These are phyloP conservation scores for Penicillium sp. DNA, from an alignment of 2,329 filamentous ascomycete species.

Conservation along the genomic window DNA sequence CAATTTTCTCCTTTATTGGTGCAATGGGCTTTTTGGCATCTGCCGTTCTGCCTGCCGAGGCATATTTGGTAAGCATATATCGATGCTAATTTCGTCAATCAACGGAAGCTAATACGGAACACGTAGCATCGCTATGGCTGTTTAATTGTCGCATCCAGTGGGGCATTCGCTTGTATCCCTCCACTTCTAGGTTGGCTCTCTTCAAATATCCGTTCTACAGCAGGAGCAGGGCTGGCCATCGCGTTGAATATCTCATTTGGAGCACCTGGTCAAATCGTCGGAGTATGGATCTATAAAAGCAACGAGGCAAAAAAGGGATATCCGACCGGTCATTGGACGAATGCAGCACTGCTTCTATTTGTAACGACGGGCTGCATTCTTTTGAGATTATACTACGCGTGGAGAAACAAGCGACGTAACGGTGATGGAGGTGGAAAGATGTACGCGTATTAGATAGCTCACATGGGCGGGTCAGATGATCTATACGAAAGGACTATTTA, in stretches of 20 bases:
- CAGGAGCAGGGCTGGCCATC: slow-evolving; percentile 69
- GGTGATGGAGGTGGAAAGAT: slow-evolving; percentile 23
- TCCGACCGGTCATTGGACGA: slow-evolving; percentile 72
- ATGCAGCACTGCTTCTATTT: slow-evolving; percentile 64
- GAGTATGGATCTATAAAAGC: slow-evolving; percentile 74
- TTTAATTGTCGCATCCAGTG: slow-evolving; percentile 68
- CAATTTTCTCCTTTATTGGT: slow-evolving; percentile 55
- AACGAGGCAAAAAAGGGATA: slow-evolving; percentile 65
- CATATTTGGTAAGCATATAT: slow-evolving; percentile 55
- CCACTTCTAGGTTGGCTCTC: slow-evolving; percentile 73
- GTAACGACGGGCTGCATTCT: slow-evolving; percentile 60
- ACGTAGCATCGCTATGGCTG: slow-evolving; percentile 66
- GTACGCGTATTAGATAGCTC: slow-evolving; percentile 32
- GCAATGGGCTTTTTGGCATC: slow-evolving; percentile 65
- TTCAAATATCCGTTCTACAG: slow-evolving; percentile 68
- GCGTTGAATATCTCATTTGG: slow-evolving; percentile 72
- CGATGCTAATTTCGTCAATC: background rate
- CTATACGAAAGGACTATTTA: background rate
- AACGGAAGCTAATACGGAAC: background rate
- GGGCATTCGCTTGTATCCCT: slow-evolving; percentile 71
- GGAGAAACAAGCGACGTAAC: slow-evolving; percentile 43
- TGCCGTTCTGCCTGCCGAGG: slow-evolving; percentile 63
- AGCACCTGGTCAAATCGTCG: slow-evolving; percentile 71
- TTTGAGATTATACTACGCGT: slow-evolving; percentile 61
- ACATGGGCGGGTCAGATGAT: background rate